phyloP scores from a whole-genome alignment of 2,329 filamentous ascomycete genomes.

The Monosporascus sp. region DNA sequence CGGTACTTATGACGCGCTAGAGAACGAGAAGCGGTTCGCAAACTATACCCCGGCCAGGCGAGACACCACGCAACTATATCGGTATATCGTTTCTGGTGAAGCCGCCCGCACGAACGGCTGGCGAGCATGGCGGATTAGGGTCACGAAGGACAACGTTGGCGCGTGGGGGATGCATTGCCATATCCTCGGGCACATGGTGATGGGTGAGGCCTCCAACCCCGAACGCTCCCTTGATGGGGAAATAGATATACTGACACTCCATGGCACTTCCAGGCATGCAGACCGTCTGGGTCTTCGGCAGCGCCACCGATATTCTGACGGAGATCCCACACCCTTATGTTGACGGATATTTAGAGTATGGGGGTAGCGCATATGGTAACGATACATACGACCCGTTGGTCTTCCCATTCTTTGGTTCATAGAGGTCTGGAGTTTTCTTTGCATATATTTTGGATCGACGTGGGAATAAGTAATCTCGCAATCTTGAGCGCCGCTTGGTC shows the following conservation, averaged over 20 bases:
- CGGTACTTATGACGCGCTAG: conserved; percentile 44
- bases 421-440: neutral
- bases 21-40: conserved; percentile 37
- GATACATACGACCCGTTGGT: conserved; percentile 27
- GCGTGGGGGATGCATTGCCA: conserved; percentile 62
- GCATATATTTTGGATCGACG: neutral
- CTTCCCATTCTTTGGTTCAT: neutral
- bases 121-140: conserved; percentile 52
- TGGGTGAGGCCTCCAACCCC: conserved; percentile 34
- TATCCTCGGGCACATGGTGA: conserved; percentile 52
- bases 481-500: neutral
- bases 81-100: conserved; percentile 39
- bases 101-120: conserved; percentile 39
- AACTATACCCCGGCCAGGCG: conserved; percentile 32
- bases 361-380: conserved; percentile 41
- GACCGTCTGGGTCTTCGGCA: conserved; percentile 35
- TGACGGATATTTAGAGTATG: conserved; percentile 37
- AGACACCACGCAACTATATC: conserved; percentile 50
- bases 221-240: no score
- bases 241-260: no score
- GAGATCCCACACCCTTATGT: conserved; percentile 30
- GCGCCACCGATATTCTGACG: conserved; percentile 28
- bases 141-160: conserved; percentile 41
- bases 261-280: conserved; percentile 29
- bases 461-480: neutral